phyloP scores from a whole-genome alignment of 352 stramenopile species.

The Thalassiosira allenii region DNA sequence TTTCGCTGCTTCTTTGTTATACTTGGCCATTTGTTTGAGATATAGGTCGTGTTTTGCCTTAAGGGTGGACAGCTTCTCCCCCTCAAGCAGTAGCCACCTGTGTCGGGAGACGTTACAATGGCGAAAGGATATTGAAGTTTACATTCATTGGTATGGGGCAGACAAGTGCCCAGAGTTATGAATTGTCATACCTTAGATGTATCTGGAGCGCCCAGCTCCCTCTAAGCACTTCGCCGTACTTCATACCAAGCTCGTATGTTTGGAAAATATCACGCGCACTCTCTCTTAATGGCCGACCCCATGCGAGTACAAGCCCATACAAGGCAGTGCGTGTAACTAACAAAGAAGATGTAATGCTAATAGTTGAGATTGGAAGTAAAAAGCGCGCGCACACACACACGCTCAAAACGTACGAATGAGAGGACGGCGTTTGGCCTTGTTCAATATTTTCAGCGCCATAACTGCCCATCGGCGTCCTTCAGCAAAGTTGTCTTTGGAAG shows the following conservation, averaged over 20 bases:
- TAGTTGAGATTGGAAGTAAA: too few relatives aligned
- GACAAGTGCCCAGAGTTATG: too few relatives aligned
- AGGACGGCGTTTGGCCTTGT: constrained; percentile 4
- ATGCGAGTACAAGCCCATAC: background rate
- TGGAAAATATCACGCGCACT: background rate
- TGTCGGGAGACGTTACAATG: too few relatives aligned
- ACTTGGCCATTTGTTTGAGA: background rate
- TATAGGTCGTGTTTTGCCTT: constrained; percentile 1
- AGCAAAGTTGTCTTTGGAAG: background rate
- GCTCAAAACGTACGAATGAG: constrained; percentile 1
- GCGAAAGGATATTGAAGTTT: too few relatives aligned
- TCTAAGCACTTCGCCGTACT: too few relatives aligned
- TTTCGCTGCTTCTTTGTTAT: constrained; percentile 2
- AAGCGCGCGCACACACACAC: too few relatives aligned
- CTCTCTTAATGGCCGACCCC: background rate
- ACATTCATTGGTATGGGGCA: too few relatives aligned
- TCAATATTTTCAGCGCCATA: constrained; percentile 13
- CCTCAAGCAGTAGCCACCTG: too few relatives aligned
- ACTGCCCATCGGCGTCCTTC: background rate
- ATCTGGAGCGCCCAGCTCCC: too few relatives aligned
- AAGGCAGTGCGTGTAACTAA: background rate
- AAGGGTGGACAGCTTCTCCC: constrained; percentile 5
- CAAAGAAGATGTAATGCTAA: too few relatives aligned
- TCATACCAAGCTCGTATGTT: background rate
- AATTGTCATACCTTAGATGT: too few relatives aligned